Base-by-base conservation (phyloP, 208 protist species). In the Leishmania major region DNA sequence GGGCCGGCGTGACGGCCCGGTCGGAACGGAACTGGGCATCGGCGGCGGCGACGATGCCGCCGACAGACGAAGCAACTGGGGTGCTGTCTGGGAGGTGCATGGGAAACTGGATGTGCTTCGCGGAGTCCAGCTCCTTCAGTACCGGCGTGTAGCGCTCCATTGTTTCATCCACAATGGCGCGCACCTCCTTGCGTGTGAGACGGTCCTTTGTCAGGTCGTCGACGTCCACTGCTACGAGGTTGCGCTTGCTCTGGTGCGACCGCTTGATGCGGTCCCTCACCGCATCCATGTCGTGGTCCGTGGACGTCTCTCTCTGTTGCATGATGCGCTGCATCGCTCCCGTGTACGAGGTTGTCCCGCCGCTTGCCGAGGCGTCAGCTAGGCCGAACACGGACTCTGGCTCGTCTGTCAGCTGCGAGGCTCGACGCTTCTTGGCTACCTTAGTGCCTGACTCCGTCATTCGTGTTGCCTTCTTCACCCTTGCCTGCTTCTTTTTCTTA, bases 81-180 rank as follows among this genome's bases (percentile, higher is more conserved):
- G 90, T 95, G 84, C 92, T 95, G 25, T 96, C 88, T 17, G 93
- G 92, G 28, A 88, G 82, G 47, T 84, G 74, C 87, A 98, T 89
- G 15, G 95, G 95, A 37, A 98, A 90, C 82, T 93, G 90, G 49
- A 98, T 74, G 79, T 96, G 91, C 79, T 95, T 93, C 25, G 91
- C 69, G 40, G 84, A 85, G 75, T 89, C 90, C 66, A 94, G 88
- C 78, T 96, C 90, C 31, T 87, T 88, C 51, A 98, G 77, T 11
- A 97, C 77, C 5, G 83, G 87, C 37, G 93, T 94, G 80, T 96
- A 98, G 84, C 94, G 94, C 53, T 88, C 85, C 84, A 98, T 85
- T 47, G 92, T 85, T 43, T 94, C 84, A 57, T 93, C 85, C 3
- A 94, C 90, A 19, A 95, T 88, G 28, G 84, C 70, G 57, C 95